Conservation (phyloP, 2,329 filamentous ascomycete genomes). For the Neopestalotiopsis rosae region DNA sequence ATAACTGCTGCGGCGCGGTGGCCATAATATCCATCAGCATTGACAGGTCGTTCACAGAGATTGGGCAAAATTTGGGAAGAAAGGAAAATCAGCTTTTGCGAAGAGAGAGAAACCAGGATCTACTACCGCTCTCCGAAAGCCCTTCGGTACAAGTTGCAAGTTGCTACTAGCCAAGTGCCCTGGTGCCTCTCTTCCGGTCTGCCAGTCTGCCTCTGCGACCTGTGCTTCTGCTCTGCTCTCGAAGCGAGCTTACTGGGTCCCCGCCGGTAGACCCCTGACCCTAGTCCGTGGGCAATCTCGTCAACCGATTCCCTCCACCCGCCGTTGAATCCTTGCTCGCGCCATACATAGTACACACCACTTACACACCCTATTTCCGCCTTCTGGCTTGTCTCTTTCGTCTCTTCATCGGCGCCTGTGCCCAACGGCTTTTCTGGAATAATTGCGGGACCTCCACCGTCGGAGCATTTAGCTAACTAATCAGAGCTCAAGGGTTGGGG, state of each 20-base stretch:
- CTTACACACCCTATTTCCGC: neutral
- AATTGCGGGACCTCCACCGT: conserved; percentile 47
- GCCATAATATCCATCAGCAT: conserved; percentile 5
- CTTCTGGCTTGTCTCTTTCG: conserved; percentile 30
- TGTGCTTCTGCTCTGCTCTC: conserved; percentile 24
- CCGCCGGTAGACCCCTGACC: conserved; percentile 28
- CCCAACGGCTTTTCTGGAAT: conserved; percentile 54
- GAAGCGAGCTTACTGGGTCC: conserved; percentile 47
- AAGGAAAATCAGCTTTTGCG: neutral
- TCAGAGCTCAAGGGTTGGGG: conserved; percentile 45
- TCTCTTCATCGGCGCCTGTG: conserved; percentile 43
- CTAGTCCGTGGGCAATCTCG: conserved; percentile 50
- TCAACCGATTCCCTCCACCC: conserved; percentile 47
- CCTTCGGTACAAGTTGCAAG: conserved; percentile 14
- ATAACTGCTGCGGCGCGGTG: neutral
- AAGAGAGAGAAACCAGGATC: neutral
- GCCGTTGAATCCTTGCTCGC: conserved; percentile 28
- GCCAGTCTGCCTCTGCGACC: conserved; percentile 16
- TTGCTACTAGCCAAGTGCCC: neutral
- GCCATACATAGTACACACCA: conserved; percentile 1
- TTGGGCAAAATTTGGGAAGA: neutral
- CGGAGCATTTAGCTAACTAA: conserved; percentile 53
- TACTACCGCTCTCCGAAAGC: neutral
- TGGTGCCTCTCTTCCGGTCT: conserved; percentile 8
- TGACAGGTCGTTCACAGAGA: conserved; percentile 7